Base-by-base conservation (phyloP, 2,329 filamentous ascomycete species). In the Bipolaris bicolor region DNA sequence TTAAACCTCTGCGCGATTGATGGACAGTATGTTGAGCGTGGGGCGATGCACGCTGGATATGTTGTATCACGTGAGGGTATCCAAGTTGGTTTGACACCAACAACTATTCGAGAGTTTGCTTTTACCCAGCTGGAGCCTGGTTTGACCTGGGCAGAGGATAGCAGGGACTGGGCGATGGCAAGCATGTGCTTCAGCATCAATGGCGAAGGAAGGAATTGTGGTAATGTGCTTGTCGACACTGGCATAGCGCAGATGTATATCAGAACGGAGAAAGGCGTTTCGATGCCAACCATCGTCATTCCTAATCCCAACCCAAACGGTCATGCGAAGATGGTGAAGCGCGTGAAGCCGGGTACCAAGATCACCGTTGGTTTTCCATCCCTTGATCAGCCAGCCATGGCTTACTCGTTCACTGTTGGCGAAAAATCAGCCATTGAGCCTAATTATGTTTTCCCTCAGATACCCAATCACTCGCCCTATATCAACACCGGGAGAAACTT, bases 171-270 rank as follows among this genome's bases (percentile, higher is more conserved):
- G 72, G 67, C 69, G 9, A 76, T 75, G 72, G 64, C 64, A 26
- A 60, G 61, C 11, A 71, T 71, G 70, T 68, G 66, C 51, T 73
- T 75, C 46, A 65, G 64, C 31, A 44, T 73, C 24, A 63, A 75
- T 24, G 67, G 60, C 26, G 44, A 57, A 18, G 57, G 52, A 16
- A 53, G 40, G 4, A 68, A 65, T 45, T 68, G 65, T 43, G 74
- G 74, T 13, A 55, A 62, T 44, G 68, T 64, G 7, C 66, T 75
- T 4, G 61, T 75, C 20, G 74, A 76, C 45, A 75, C 71, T 3
- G 73, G 73, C 7, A 70, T 76, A 48, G 40, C 65, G 3, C 71
- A 75, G 20, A 75, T 76, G 74, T 76, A 75, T 39, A 66, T 75
- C 41, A 61, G 72, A 37, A 64, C 71, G 15, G 69, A 69, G 3